phyloP scores from a whole-genome alignment of 139 green algal species.

The Chlorella vulgaris region DNA sequence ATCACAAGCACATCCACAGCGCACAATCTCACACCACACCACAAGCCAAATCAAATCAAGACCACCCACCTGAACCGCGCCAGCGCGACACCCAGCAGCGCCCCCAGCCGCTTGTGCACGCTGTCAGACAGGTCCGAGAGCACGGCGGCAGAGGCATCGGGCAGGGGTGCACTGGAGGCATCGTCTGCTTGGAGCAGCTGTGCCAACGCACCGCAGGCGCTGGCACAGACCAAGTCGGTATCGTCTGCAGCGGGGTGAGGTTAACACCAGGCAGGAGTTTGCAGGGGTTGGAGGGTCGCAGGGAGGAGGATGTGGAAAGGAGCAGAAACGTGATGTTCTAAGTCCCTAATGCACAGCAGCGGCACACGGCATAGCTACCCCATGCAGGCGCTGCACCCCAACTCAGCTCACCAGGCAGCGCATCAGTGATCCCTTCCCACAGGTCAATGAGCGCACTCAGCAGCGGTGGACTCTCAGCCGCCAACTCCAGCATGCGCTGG shows the following conservation, averaged over 20 bases:
- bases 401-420: no score
- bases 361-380: no score
- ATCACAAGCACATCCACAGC: no score
- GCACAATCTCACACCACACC: no score
- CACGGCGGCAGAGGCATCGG: background rate
- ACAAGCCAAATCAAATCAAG: no score
- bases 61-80: conserved; percentile 38
- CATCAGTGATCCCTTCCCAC: conserved; percentile 31
- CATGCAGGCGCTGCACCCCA: no score
- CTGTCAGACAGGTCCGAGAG: conserved; percentile 18
- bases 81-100: conserved; percentile 29
- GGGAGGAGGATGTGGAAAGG: background rate
- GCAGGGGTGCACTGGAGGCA: background rate
- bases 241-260: conserved; percentile 21
- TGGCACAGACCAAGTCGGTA: conserved; percentile 31
- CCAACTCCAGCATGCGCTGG: background rate
- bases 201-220: conserved; percentile 20
- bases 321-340: no score
- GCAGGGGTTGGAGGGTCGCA: background rate
- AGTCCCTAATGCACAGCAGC: no score
- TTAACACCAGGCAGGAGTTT: no score
- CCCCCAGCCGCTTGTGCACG: conserved; percentile 27
- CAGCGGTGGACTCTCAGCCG: background rate
- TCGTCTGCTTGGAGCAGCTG: conserved; percentile 17
- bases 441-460: conserved; percentile 26